Base-by-base conservation (phyloP, 768 basidiomycete genomes). In the Trametes villosa region DNA sequence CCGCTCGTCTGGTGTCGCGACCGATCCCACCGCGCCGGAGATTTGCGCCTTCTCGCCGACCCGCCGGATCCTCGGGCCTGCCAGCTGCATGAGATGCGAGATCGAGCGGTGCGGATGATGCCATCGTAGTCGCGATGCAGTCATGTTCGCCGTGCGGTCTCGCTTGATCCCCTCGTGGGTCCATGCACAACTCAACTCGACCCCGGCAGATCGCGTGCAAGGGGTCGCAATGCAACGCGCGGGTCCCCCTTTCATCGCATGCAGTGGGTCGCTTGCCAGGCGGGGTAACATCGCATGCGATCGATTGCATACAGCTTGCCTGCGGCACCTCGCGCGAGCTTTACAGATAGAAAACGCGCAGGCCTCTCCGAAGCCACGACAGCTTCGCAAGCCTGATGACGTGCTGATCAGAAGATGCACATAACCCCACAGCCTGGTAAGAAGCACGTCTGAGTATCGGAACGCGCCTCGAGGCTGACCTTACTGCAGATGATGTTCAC, bases 41-140 rank as follows among this genome's bases (percentile, higher is more conserved):
- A 61, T 61, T 48, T 56, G 53, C 60, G 53, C 51, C 60, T 42
- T 48, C 30, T 44, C 40, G 48, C 60, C 53, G 53, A 41, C 30
- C 36, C 40, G 48, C 60, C 53, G 53, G 48, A 42, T 60, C 31
- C 47, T 55, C 60, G 59, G 59, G 31, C 44, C 44, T 45, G 26
- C 20, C n/a, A 52, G 51, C 12, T 15, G 30, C n/a, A 29, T 12
- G 30, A 17, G 30, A 30, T 30, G 41, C 44, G n/a, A 45, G 34
- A 15, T n/a, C 30, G 29, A 22, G 46, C 24, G 38, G 50, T 41
- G n/a, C 29, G 41, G 20, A 61, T 56, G 57, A 59, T 52, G 50
- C 57, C 50, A 52, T 59, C 51, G 42, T 42, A 18, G 20, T 22
- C 31, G 11, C 44, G 44, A 26, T 51, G 26, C 45, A 13, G 34